Conservation (phyloP, 2,329 filamentous ascomycete species). For the Neurospora crassa region DNA sequence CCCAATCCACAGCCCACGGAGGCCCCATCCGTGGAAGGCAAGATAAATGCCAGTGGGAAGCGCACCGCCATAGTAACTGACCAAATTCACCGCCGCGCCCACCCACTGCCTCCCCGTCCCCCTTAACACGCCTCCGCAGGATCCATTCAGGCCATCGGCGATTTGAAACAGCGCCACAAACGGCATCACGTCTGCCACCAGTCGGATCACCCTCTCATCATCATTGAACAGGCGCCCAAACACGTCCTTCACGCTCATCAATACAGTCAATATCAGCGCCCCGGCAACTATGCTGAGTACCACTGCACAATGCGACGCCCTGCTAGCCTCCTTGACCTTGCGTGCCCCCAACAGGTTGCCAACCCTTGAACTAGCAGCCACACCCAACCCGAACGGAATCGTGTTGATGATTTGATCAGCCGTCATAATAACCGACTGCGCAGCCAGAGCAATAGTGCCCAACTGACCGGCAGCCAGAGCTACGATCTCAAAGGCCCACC, state of each 20-base stretch:
- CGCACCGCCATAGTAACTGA: slow-evolving; percentile 77
- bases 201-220: slow-evolving; percentile 57
- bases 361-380: slow-evolving; percentile 67
- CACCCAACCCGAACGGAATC: slow-evolving; percentile 77
- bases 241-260: slow-evolving; percentile 62
- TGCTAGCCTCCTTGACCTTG: slow-evolving; percentile 53
- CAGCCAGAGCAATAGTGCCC: slow-evolving; percentile 69
- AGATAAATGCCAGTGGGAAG: slow-evolving; percentile 75
- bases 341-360: slow-evolving; percentile 71
- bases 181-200: slow-evolving; percentile 72
- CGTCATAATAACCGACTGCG: slow-evolving; percentile 85
- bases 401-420: slow-evolving; percentile 78
- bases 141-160: slow-evolving; percentile 77
- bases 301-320: slow-evolving; percentile 68
- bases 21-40: slow-evolving; percentile 77
- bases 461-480: slow-evolving; percentile 72
- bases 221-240: slow-evolving; percentile 78
- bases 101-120: slow-evolving; percentile 85
- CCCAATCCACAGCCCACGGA: slow-evolving; percentile 72
- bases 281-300: slow-evolving; percentile 63
- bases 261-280: slow-evolving; percentile 51
- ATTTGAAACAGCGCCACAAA: slow-evolving; percentile 87
- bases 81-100: slow-evolving; percentile 69
- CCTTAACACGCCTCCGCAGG: slow-evolving; percentile 68
- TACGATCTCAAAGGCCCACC: slow-evolving; percentile 93